Conservation (phyloP, 345 rosid genomes). For the Citrus glauca region DNA sequence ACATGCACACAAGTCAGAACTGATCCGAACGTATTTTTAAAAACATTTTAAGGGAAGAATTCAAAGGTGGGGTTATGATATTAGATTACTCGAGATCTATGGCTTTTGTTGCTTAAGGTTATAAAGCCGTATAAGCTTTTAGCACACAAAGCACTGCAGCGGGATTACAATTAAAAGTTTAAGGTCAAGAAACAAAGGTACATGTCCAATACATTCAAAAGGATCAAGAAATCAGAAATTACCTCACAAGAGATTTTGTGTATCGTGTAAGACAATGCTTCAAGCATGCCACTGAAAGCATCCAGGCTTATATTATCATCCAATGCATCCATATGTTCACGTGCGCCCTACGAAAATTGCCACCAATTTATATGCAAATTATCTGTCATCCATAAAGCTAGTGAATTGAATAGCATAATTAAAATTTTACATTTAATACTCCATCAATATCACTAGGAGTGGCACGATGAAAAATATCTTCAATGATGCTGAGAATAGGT, state of each 20-base stretch:
- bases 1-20: not conserved
- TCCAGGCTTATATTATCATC: conserved; percentile 21
- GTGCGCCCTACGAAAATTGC: conserved; percentile 19
- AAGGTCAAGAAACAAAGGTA: not conserved
- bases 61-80: no score
- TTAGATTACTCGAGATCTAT: not conserved
- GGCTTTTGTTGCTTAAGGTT: not conserved
- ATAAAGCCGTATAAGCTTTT: not conserved
- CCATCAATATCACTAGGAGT: conserved; percentile 24
- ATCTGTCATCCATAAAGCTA: not conserved
- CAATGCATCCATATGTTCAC: not conserved
- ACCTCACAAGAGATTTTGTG: conserved; percentile 47
- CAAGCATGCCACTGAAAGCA: conserved; percentile 27
- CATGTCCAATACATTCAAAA: not conserved
- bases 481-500: conserved; percentile 33
- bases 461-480: conserved; percentile 32
- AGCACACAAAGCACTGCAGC: not conserved
- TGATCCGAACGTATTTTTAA: not conserved
- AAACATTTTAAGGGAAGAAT: not conserved
- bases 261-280: conserved; percentile 27
- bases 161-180: not conserved
- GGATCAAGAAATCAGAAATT: not conserved
- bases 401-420: not conserved
- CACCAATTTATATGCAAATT: not conserved
- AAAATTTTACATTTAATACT: conserved; percentile 24